Percentiles rank a stretch among this genome's conserved stretches.
Evolutionary conservation across 2,329 filamentous ascomycete species (phyloP).

Genomic region (Setomelanomma holmii): DNA sequence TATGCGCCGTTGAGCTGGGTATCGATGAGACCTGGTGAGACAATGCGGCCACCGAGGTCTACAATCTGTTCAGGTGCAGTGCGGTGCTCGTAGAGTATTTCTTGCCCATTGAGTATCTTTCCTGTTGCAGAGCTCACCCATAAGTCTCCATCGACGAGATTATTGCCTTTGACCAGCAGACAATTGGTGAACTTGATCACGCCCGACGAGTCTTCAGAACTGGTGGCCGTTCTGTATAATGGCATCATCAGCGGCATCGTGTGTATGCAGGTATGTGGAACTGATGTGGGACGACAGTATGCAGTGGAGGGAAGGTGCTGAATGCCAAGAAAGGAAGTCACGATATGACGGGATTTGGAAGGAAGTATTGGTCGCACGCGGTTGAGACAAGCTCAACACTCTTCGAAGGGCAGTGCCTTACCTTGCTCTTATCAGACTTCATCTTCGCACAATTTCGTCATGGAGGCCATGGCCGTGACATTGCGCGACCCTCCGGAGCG

Average conservation of each 20-base stretch:
- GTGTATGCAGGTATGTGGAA: neutral
- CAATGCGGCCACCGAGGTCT: constrained; percentile 81
- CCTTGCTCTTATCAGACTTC: constrained; percentile 30
- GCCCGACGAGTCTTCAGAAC: constrained; percentile 41
- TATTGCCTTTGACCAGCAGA: constrained; percentile 71
- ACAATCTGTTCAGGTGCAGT: constrained; percentile 75
- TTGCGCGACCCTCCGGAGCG: constrained; percentile 19
- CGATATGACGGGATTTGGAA: constrained; percentile 26
- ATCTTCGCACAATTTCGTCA: constrained; percentile 3
- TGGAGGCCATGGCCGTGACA: constrained; percentile 12
- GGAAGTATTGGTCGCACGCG: constrained; percentile 19
- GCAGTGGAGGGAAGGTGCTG: constrained; percentile 4
- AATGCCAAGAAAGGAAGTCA: constrained; percentile 12
- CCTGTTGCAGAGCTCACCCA: constrained; percentile 85
- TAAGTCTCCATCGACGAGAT: constrained; percentile 78
- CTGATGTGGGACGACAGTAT: neutral
- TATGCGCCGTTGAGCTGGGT: constrained; percentile 91
- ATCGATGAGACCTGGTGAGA: constrained; percentile 88
- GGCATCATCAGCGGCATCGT: constrained; percentile 52
- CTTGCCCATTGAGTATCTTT: constrained; percentile 77
- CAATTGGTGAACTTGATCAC: constrained; percentile 93
- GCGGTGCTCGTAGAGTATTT: constrained; percentile 71
- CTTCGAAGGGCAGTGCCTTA: constrained; percentile 17
- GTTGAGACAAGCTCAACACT: constrained; percentile 41
- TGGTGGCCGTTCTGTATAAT: constrained; percentile 41